These are phyloP conservation scores for Botrytis deweyae DNA, from an alignment of 2,329 filamentous ascomycete species.

Conservation along the genomic window DNA sequence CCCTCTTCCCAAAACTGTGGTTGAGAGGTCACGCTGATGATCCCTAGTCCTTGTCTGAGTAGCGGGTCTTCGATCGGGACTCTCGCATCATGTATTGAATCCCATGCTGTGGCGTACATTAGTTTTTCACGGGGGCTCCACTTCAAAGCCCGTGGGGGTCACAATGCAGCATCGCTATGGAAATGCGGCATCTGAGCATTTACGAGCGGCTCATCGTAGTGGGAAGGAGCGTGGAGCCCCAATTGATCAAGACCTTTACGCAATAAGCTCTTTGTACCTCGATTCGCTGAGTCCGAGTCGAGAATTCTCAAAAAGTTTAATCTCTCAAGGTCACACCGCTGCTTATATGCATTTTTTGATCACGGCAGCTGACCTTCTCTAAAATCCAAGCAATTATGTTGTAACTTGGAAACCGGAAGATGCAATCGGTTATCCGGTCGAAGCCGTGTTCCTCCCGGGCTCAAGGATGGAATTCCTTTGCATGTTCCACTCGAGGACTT, in stretches of 20 bases:
- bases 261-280: not conserved
- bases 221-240: not conserved
- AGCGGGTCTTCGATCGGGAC: conserved; percentile 16
- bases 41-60: not conserved
- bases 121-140: conserved; percentile 6
- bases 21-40: conserved; percentile 9
- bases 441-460: not conserved
- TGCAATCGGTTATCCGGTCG: conserved; percentile 4
- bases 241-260: not conserved
- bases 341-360: conserved; percentile 16
- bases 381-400: not conserved
- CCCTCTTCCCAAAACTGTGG: conserved; percentile 9
- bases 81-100: conserved; percentile 14
- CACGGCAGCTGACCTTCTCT: conserved; percentile 15
- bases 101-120: conserved; percentile 17
- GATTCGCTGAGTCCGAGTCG: not conserved
- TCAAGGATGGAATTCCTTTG: conserved; percentile 4
- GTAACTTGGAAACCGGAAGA: conserved; percentile 11
- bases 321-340: not conserved
- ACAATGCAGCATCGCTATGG: not conserved
- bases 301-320: not conserved
- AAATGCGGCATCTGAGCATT: conserved; percentile 12
- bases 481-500: not conserved
- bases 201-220: not conserved
- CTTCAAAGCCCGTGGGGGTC: conserved; percentile 18